phyloP scores from a whole-genome alignment of 805 yeast species.

The Scheffersomyces coipomensis region DNA sequence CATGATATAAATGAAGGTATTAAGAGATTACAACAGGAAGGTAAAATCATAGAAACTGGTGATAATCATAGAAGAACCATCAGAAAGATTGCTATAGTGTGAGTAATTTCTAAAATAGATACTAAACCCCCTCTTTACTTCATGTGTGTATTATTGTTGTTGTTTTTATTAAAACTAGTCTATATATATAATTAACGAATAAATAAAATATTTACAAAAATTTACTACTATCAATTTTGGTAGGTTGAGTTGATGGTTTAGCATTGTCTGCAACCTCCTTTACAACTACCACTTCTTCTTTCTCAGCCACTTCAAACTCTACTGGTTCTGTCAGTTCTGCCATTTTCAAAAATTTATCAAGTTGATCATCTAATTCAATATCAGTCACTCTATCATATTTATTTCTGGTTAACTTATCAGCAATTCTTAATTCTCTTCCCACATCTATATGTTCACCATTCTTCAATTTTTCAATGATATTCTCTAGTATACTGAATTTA shows the following conservation, averaged over 20 bases:
- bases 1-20: slow-evolving; percentile 67
- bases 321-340: slow-evolving; percentile 20
- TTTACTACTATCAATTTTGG: slow-evolving; percentile 7
- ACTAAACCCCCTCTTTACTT: too few relatives aligned
- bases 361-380: slow-evolving; percentile 37
- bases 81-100: slow-evolving; percentile 18
- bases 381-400: slow-evolving; percentile 31
- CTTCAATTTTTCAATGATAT: slow-evolving; percentile 25
- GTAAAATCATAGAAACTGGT: slow-evolving; percentile 65
- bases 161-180: neutral
- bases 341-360: slow-evolving; percentile 33
- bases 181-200: neutral
- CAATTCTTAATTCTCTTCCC: slow-evolving; percentile 35
- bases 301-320: neutral
- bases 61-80: slow-evolving; percentile 70
- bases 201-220: slow-evolving; percentile 5
- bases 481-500: slow-evolving; percentile 31
- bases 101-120: neutral
- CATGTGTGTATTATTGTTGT: slow-evolving; percentile 4
- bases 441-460: slow-evolving; percentile 41
- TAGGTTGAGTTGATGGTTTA: neutral
- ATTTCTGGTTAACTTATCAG: slow-evolving; percentile 42
- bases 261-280: slow-evolving; percentile 3
- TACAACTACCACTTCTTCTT: neutral
- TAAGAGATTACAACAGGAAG: slow-evolving; percentile 68